These are phyloP conservation scores for Claviceps capensis DNA, from an alignment of 2,329 filamentous ascomycete species.

Conservation along the genomic window DNA sequence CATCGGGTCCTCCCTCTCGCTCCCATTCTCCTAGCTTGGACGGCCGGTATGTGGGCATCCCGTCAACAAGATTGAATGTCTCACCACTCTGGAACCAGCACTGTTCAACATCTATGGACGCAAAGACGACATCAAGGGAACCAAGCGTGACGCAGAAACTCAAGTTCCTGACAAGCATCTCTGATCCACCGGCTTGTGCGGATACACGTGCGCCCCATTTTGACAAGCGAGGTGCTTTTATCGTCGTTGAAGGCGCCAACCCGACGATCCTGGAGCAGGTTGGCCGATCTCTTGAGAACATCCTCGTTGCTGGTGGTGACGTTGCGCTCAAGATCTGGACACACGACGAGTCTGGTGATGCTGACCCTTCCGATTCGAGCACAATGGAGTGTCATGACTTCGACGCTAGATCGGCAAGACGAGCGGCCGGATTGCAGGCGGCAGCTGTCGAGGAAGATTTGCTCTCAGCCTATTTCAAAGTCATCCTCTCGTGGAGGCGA, in stretches of 20 bases:
- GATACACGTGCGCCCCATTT: slow-evolving; percentile 17
- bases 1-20: slow-evolving; percentile 20
- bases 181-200: slow-evolving; percentile 44
- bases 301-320: slow-evolving; percentile 35
- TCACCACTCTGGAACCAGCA: slow-evolving; percentile 3
- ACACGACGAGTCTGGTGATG: slow-evolving; percentile 14
- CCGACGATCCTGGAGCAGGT: slow-evolving; percentile 36
- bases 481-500: slow-evolving; percentile 55
- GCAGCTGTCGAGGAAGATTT: slow-evolving; percentile 20
- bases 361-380: background rate
- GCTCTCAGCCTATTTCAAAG: slow-evolving; percentile 49
- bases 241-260: slow-evolving; percentile 70
- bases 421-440: background rate
- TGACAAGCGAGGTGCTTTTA: slow-evolving; percentile 57
- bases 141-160: slow-evolving; percentile 63
- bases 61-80: slow-evolving; percentile 14
- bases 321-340: slow-evolving; percentile 30
- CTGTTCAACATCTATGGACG: slow-evolving; percentile 21
- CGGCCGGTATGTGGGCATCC: slow-evolving; percentile 13
- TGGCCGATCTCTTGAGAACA: slow-evolving; percentile 50
- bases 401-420: background rate
- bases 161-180: slow-evolving; percentile 60
- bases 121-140: slow-evolving; percentile 20
- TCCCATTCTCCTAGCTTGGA: slow-evolving; percentile 14
- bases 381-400: background rate